A percentile compares a stretch with the other conserved stretches of the same genome.
These are phyloP conservation scores for Yamadazyma diddensiae DNA, from an alignment of 1,139 yeast genomes.

Conservation along the genomic window DNA sequence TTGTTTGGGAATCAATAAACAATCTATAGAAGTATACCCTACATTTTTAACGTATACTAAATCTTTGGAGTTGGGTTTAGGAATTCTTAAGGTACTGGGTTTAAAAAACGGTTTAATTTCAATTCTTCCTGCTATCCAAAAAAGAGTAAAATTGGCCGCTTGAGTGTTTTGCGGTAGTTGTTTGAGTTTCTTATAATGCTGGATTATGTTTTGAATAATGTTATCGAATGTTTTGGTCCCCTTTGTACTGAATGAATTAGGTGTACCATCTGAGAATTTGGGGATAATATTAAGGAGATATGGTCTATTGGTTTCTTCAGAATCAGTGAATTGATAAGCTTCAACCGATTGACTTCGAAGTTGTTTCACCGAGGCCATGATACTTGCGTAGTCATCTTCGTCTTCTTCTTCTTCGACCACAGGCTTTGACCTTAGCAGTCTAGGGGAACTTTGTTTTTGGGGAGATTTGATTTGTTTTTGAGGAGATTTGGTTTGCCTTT, in stretches of 20 bases:
- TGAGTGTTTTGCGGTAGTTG: conserved; percentile 10
- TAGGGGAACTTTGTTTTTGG: neutral
- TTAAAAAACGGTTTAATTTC: conserved; percentile 40
- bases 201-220: conserved; percentile 16
- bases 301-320: conserved; percentile 27
- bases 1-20: conserved; percentile 32
- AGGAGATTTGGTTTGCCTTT: neutral
- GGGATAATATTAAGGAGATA: conserved; percentile 31
- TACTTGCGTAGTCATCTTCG: conserved; percentile 1
- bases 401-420: neutral
- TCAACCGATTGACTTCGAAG: conserved; percentile 3
- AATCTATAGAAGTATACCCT: conserved; percentile 26
- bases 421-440: neutral
- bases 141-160: conserved; percentile 20
- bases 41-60: conserved; percentile 14
- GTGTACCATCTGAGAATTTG: conserved; percentile 18
- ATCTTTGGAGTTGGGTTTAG: conserved; percentile 23
- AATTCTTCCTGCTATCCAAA: conserved; percentile 43
- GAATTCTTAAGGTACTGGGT: conserved; percentile 40
- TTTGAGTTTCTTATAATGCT: conserved; percentile 15
- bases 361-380: conserved; percentile 2
- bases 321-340: conserved; percentile 22
- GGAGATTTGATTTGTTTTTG: neutral
- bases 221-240: conserved; percentile 28
- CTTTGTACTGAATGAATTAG: conserved; percentile 28